Conservation (phyloP, 768 basidiomycete genomes). For the Russula griseocarnosa region DNA sequence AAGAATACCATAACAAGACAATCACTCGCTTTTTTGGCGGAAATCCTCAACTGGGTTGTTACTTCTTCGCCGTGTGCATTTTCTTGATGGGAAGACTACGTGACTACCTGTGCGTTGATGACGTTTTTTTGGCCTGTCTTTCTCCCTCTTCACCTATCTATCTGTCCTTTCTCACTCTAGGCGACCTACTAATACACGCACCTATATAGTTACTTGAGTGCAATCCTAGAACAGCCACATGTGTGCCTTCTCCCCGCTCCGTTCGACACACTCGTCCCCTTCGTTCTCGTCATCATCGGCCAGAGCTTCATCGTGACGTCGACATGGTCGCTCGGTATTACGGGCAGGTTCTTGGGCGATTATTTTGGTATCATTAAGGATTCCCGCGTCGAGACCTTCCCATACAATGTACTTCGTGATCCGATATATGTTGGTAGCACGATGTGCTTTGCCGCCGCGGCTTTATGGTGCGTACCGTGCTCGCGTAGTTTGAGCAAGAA, state of each 20-base stretch:
- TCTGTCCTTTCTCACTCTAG: background rate
- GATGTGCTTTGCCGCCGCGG: constrained; percentile 79
- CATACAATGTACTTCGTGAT: constrained; percentile 87
- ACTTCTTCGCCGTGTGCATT: constrained; percentile 80
- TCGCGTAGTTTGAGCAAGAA: background rate
- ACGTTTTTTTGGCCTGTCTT: background rate
- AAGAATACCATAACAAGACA: constrained; percentile 81
- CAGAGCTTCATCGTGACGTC: constrained; percentile 81
- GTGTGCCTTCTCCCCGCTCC: constrained; percentile 62
- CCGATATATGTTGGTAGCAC: constrained; percentile 99
- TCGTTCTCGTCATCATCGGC: constrained; percentile 60
- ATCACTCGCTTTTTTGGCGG: constrained; percentile 82
- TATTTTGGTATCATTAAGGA: constrained; percentile 88
- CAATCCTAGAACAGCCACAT: constrained; percentile 72
- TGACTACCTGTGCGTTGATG: constrained; percentile 67
- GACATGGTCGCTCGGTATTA: constrained; percentile 87
- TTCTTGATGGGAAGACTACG: constrained; percentile 82
- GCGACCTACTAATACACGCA: background rate
- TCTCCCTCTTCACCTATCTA: background rate
- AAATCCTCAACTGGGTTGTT: constrained; percentile 71
- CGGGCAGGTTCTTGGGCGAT: constrained; percentile 86
- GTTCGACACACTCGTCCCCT: constrained; percentile 55
- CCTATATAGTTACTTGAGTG: constrained; percentile 60
- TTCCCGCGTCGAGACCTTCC: constrained; percentile 89
- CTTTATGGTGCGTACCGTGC: constrained; percentile 65